These are phyloP conservation scores for Starmerella sp. DNA, from an alignment of 805 yeast species.

Conservation along the genomic window DNA sequence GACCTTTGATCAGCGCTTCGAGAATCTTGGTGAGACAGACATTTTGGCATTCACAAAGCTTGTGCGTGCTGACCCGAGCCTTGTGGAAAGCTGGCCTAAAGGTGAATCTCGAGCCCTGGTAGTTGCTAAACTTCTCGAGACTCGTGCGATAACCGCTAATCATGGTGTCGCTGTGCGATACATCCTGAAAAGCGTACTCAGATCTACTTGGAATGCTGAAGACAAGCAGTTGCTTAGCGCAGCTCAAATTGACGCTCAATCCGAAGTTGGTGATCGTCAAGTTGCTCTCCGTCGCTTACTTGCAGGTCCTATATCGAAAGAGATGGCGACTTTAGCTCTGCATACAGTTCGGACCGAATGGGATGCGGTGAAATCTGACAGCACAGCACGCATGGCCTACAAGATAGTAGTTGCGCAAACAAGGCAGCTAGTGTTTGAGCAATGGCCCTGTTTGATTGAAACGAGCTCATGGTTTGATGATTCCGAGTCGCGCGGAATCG, in stretches of 20 bases:
- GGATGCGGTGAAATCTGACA: background rate
- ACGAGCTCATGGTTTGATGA: background rate
- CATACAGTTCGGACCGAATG: background rate
- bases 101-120: background rate
- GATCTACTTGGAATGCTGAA: background rate
- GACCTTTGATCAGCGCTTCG: background rate
- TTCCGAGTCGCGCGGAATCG: background rate
- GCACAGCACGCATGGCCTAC: background rate
- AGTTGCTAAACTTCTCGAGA: background rate
- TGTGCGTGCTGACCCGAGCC: background rate
- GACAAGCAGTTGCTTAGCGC: background rate
- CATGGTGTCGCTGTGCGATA: background rate
- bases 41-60: background rate
- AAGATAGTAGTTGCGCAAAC: background rate
- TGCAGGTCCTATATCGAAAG: background rate
- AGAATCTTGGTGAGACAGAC: background rate
- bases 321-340: background rate
- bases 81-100: background rate
- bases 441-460: conserved; percentile 5
- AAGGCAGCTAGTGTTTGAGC: conserved; percentile 3
- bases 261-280: conserved; percentile 2
- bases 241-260: background rate
- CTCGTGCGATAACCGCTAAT: background rate
- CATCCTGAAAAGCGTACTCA: background rate
- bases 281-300: background rate